These are phyloP conservation scores for Kickxella alabastrina DNA, from an alignment of 192 early-diverging fungal species.

Conservation along the genomic window DNA sequence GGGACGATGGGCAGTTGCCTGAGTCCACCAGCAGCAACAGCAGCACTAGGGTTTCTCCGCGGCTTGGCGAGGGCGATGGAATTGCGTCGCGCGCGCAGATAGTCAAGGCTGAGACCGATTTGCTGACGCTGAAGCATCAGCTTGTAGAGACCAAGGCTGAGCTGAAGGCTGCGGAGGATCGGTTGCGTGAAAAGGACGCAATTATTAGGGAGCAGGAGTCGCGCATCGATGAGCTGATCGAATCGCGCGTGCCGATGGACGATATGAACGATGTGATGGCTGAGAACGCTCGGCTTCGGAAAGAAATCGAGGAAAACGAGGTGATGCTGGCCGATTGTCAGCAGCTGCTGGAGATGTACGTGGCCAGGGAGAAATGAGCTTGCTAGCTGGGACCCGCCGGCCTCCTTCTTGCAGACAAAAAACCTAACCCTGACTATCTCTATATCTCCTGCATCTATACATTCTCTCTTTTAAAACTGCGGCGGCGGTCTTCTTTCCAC, in stretches of 20 bases:
- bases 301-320: conserved; percentile 41
- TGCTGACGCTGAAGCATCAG: conserved; percentile 39
- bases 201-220: conserved; percentile 39
- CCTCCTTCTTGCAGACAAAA: too few species aligned
- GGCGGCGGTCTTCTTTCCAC: too few species aligned
- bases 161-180: conserved; percentile 38
- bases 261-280: conserved; percentile 45
- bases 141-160: conserved; percentile 48
- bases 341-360: conserved; percentile 45
- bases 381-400: too few species aligned
- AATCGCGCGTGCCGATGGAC: conserved; percentile 45
- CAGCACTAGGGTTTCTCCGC: not conserved
- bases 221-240: conserved; percentile 44
- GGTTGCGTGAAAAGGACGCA: conserved; percentile 42
- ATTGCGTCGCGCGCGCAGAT: conserved; percentile 5
- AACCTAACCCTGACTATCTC: too few species aligned
- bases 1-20: conserved; percentile 1
- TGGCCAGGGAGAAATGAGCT: conserved; percentile 9
- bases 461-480: too few species aligned
- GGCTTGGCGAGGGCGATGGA: not conserved
- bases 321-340: conserved; percentile 42
- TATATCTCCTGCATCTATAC: too few species aligned
- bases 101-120: conserved; percentile 32
- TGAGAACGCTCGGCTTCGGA: conserved; percentile 27
- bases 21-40: not conserved